A percentile compares a stretch with the other conserved stretches of the same genome.
Evolutionary conservation across 495 filamentous ascomycete genomes (phyloP).

Genomic region (Aspergillus funiculosus): DNA sequence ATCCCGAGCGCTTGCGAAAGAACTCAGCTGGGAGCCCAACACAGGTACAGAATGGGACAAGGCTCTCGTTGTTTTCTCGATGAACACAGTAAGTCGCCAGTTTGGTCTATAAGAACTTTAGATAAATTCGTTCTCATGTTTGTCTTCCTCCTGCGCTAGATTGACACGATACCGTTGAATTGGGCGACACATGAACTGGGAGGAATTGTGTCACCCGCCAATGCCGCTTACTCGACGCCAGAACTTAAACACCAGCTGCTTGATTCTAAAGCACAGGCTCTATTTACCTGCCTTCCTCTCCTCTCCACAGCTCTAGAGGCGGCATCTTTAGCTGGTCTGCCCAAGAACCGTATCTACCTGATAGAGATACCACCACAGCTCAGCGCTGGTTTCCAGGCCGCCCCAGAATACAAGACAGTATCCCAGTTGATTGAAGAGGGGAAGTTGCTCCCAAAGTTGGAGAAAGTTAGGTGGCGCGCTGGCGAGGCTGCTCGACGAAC

Average conservation of each 20-base stretch:
- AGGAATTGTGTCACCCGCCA: constrained; percentile 73
- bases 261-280: constrained; percentile 64
- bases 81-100: constrained; percentile 63
- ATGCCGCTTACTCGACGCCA: constrained; percentile 69
- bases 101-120: not conserved
- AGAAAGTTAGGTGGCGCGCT: constrained; percentile 60
- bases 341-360: constrained; percentile 67
- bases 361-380: constrained; percentile 57
- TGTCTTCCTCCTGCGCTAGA: constrained; percentile 39
- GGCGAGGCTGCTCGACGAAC: constrained; percentile 71
- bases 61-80: constrained; percentile 65
- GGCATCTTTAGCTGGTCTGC: constrained; percentile 59
- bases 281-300: constrained; percentile 77
- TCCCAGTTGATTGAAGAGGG: constrained; percentile 63
- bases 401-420: constrained; percentile 60
- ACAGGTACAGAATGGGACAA: constrained; percentile 82
- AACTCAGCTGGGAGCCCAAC: constrained; percentile 70
- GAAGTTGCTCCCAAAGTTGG: constrained; percentile 53
- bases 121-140: not conserved
- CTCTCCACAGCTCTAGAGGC: constrained; percentile 65
- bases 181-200: constrained; percentile 73
- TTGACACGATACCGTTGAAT: constrained; percentile 70
- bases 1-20: constrained; percentile 64
- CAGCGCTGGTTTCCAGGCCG: constrained; percentile 41
- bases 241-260: constrained; percentile 78